Conservation (phyloP, 441 rosid species). For the Erodium chrysanthum region DNA sequence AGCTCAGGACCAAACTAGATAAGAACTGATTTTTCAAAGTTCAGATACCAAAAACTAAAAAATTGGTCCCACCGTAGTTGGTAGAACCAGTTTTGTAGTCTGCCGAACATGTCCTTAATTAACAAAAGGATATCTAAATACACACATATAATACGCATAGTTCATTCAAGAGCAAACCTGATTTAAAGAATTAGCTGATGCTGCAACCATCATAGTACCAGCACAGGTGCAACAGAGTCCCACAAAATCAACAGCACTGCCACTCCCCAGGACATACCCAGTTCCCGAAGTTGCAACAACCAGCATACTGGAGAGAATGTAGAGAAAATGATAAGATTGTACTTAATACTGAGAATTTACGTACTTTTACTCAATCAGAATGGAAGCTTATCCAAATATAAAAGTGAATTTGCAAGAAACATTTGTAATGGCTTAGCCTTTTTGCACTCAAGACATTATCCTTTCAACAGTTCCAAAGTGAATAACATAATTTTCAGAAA, state of each 20-base stretch:
- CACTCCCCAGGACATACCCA: slow-evolving; percentile 73
- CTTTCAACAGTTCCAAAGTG: not conserved
- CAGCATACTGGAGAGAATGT: slow-evolving; percentile 42
- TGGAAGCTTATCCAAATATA: not conserved
- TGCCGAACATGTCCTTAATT: not conserved
- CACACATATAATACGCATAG: not conserved
- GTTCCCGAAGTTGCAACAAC: slow-evolving; percentile 96
- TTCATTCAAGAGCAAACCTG: slow-evolving; percentile 39
- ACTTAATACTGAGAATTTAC: no score
- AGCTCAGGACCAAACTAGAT: not conserved
- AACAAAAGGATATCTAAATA: not conserved
- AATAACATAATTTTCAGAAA: not conserved
- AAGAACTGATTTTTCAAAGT: not conserved
- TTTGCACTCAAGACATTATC: not conserved
- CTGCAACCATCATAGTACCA: slow-evolving; percentile 93
- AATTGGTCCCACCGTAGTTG: not conserved
- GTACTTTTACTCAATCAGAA: not conserved
- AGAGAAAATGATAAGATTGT: not conserved
- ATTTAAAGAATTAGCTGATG: slow-evolving; percentile 82
- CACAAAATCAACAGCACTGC: slow-evolving; percentile 43
- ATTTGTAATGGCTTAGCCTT: no score
- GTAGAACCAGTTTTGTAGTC: not conserved
- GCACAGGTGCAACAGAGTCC: slow-evolving; percentile 89
- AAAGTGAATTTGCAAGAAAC: no score
- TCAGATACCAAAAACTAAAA: not conserved